Evolutionary conservation across 2,329 filamentous ascomycete species (phyloP).

Genomic region (Pestalotiopsis sp.): DNA sequence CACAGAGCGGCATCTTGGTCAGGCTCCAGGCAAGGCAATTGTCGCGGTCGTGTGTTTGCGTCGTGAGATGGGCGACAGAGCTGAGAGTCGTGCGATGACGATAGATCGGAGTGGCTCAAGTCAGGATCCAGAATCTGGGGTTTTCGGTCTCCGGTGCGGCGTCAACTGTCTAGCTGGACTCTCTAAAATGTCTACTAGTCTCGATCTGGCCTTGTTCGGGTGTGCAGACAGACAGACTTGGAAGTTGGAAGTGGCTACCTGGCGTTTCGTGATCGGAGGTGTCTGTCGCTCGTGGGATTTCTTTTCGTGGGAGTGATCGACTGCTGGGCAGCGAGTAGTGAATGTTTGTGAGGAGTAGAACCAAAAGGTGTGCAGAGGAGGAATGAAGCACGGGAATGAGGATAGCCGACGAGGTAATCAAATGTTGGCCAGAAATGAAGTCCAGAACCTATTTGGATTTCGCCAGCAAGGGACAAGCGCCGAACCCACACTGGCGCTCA

Average conservation of each 20-base stretch:
- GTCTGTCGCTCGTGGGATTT: background rate
- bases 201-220: background rate
- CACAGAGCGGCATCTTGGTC: constrained; percentile 56
- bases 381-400: background rate
- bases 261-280: background rate
- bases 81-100: background rate
- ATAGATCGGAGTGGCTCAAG: background rate
- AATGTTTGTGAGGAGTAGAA: background rate
- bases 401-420: background rate
- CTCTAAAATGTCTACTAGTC: background rate
- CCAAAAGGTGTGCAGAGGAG: background rate
- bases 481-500: background rate
- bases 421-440: background rate
- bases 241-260: background rate
- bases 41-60: background rate
- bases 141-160: background rate
- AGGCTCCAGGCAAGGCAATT: constrained; percentile 5
- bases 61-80: background rate
- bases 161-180: background rate
- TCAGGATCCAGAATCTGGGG: background rate
- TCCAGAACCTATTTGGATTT: background rate
- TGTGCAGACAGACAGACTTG: background rate
- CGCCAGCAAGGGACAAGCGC: background rate
- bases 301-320: background rate
- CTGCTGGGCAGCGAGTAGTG: background rate